Conservation (phyloP, 2,329 filamentous ascomycete genomes). For the Chalaropsis thielavioides region DNA sequence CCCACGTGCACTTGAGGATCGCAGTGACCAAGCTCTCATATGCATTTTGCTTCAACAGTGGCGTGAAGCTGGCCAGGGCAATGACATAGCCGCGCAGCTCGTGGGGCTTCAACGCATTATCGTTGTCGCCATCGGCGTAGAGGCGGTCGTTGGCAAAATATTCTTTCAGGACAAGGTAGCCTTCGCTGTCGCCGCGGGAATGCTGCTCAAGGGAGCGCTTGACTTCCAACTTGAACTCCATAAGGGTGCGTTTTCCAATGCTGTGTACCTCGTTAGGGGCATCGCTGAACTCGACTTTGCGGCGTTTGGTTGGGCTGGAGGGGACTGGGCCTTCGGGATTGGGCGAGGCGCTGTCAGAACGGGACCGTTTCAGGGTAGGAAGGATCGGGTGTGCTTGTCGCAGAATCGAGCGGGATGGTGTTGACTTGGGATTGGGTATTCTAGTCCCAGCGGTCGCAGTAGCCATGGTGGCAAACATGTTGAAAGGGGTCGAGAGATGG, state of each 20-base stretch:
- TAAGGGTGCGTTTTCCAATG: slow-evolving; percentile 37
- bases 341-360: slow-evolving; percentile 23
- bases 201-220: slow-evolving; percentile 42
- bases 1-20: slow-evolving; percentile 48
- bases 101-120: slow-evolving; percentile 34
- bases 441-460: not conserved
- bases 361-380: slow-evolving; percentile 13
- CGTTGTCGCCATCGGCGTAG: slow-evolving; percentile 31
- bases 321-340: slow-evolving; percentile 26
- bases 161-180: slow-evolving; percentile 47
- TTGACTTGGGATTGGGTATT: slow-evolving; percentile 21
- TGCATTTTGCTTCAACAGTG: slow-evolving; percentile 42
- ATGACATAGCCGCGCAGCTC: slow-evolving; percentile 47
- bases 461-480: slow-evolving; percentile 11
- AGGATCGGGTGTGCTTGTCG: slow-evolving; percentile 26
- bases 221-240: slow-evolving; percentile 42
- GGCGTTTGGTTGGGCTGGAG: slow-evolving; percentile 37
- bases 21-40: slow-evolving; percentile 45
- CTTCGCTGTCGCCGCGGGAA: slow-evolving; percentile 41
- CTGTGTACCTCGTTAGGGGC: slow-evolving; percentile 42
- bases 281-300: slow-evolving; percentile 45
- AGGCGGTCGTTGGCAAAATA: slow-evolving; percentile 37
- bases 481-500: not conserved
- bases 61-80: slow-evolving; percentile 46
- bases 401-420: slow-evolving; percentile 40